Base-by-base conservation (phyloP, 1,139 yeast genomes). In the Kodamaea sp. region DNA sequence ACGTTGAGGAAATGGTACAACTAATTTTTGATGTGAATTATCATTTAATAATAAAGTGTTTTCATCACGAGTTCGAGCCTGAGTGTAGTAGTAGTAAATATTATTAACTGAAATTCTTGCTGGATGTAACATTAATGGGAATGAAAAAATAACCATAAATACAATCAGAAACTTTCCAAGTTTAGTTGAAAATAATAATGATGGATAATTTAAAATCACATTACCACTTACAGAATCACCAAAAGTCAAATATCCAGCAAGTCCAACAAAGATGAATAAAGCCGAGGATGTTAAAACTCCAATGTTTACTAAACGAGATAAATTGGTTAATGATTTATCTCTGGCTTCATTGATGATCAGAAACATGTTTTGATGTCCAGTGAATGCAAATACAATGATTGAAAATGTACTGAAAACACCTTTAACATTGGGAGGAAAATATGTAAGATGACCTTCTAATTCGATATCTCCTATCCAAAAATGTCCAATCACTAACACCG, bases 91-190 rank as follows among this genome's bases (percentile, higher is more conserved):
- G 53, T 75, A 75, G 39, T 75, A 62, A 47, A 90, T 78, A 60
- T 90, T 88, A 58, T 87, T 84, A 26, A 84, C 69, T 1, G 97
- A 86, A 24, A 87, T 81, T 41, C 98, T 70, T 35, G 95, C 86
- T 1, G 98, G 98, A 58, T 90, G 96, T 54, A 88, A 78, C 83
- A 90, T 85, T 49, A 92, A 71, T 12, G 98, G 98, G 65, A 84
- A 92, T 6, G 96, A 85, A 46, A 92, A 76, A 8, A 86, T 65
- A 31, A 94, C 95, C 84, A 92, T 80, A 31, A 85, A 67, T 1
- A 86, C 94, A 44, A 92, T 77, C 29, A 89, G 78, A 15, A 79
- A 67, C 44, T 92, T 77, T 8, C 95, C 97, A 36, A 87, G 53
- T 8, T 78, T 73, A 4, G 86, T 72, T 34, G 74, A 53, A 36